Percentiles rank a stretch among this genome's conserved stretches.
These are phyloP conservation scores for Podaxis sp. DNA, from an alignment of 768 basidiomycete genomes.

Conservation along the genomic window DNA sequence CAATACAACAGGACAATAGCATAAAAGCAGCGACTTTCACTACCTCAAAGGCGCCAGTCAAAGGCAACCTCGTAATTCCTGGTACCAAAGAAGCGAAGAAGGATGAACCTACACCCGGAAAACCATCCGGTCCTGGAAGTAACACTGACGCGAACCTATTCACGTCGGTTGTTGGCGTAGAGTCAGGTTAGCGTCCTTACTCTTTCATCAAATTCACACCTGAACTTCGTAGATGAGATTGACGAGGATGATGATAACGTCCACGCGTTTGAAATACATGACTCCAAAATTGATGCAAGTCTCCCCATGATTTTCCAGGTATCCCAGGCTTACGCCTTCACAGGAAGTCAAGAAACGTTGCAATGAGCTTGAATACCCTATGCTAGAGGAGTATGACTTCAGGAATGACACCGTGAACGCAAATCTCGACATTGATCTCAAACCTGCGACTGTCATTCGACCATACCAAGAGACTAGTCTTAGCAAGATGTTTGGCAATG, in stretches of 20 bases:
- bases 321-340: conserved; percentile 1
- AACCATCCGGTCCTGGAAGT: conserved; percentile 27
- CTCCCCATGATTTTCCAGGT: conserved; percentile 9
- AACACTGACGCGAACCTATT: conserved; percentile 78
- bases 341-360: conserved; percentile 96
- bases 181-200: conserved; percentile 57
- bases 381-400: conserved; percentile 99
- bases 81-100: conserved; percentile 80
- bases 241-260: conserved; percentile 98
- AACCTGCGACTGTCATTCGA: conserved; percentile 95
- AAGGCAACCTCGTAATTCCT: conserved; percentile 82
- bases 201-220: not conserved
- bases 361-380: conserved; percentile 95
- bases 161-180: conserved; percentile 95
- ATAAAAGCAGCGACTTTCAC: conserved; percentile 78
- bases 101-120: conserved; percentile 42
- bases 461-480: conserved; percentile 98
- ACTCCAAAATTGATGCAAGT: conserved; percentile 87
- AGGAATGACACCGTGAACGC: conserved; percentile 95
- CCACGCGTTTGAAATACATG: conserved; percentile 95
- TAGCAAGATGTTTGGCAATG: conserved; percentile 99
- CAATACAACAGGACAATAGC: conserved; percentile 68
- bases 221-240: conserved; percentile 70
- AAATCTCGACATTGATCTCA: conserved; percentile 97
- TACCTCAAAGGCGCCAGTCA: conserved; percentile 77